Conservation (phyloP, 192 early-diverging fungal species). For the Linnemannia elongata region DNA sequence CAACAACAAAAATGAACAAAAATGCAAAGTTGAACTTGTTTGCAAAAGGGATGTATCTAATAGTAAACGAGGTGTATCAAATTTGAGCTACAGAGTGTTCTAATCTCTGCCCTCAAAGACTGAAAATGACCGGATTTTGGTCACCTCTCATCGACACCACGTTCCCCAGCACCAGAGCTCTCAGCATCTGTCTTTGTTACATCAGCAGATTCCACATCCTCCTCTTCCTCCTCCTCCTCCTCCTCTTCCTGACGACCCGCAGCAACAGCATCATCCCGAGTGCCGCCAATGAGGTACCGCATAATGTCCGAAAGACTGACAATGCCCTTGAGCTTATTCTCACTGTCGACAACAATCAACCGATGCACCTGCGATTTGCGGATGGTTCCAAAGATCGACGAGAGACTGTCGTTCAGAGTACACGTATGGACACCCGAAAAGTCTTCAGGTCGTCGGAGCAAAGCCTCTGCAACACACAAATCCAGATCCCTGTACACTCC, state of each 20-base stretch:
- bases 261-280: background rate
- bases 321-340: conserved; percentile 84
- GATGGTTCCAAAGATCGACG: conserved; percentile 91
- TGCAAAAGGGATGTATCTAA: background rate
- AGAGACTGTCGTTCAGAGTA: conserved; percentile 86
- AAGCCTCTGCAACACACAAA: conserved; percentile 89
- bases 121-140: background rate
- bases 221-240: background rate
- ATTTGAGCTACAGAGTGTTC: background rate
- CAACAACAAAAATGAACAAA: too few species aligned
- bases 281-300: conserved; percentile 65
- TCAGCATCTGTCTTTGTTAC: background rate
- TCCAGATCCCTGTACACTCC: conserved; percentile 83
- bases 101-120: background rate
- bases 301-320: conserved; percentile 91
- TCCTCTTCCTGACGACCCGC: background rate
- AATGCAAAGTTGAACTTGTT: too few species aligned
- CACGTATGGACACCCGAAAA: conserved; percentile 97
- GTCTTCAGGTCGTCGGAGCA: conserved; percentile 87
- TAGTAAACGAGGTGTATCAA: background rate
- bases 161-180: background rate
- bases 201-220: background rate
- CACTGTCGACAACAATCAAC: conserved; percentile 90
- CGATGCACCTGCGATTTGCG: conserved; percentile 89
- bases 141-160: background rate